These are phyloP conservation scores for Akebia trifoliata DNA, from an alignment of 164 flowering plant species.

Conservation along the genomic window DNA sequence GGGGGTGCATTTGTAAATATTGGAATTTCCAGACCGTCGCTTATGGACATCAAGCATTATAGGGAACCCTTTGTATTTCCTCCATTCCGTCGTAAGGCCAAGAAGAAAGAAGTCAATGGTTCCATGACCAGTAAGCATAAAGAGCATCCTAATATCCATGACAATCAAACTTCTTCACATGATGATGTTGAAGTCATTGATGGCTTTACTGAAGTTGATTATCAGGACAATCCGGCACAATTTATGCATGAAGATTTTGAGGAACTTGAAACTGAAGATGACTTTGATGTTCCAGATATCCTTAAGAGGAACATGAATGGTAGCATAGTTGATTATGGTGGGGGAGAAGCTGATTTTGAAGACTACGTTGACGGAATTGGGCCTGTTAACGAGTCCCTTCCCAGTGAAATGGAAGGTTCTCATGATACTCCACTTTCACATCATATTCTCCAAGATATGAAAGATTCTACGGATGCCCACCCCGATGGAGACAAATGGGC, in stretches of 20 bases:
- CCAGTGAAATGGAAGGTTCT: conserved; percentile 22
- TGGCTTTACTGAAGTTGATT: conserved; percentile 30
- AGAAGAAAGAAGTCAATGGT: conserved; percentile 29
- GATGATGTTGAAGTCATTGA: conserved; percentile 27
- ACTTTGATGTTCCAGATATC: conserved; percentile 37
- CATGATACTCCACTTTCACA: conserved; percentile 21
- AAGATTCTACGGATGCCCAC: conserved; percentile 18
- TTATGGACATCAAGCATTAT: conserved; percentile 71
- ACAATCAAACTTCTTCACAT: conserved; percentile 20
- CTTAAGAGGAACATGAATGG: conserved; percentile 46
- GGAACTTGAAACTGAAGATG: conserved; percentile 48
- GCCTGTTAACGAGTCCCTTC: conserved; percentile 16
- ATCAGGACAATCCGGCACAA: conserved; percentile 34
- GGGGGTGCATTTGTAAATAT: conserved; percentile 97
- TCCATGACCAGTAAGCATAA: conserved; percentile 18
- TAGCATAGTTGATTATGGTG: conserved; percentile 28
- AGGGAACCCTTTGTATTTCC: conserved; percentile 78
- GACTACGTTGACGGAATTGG: conserved; percentile 32
- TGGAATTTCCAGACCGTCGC: conserved; percentile 69
- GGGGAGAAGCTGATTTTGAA: conserved; percentile 32
- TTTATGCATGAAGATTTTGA: conserved; percentile 42
- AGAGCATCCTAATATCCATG: conserved; percentile 21
- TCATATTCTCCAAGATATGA: conserved; percentile 19
- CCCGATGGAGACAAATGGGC: conserved; percentile 50
- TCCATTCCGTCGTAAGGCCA: conserved; percentile 40